Evolutionary conservation across 169 alveolate genomes (phyloP).

Genomic region (Theileria parva): DNA sequence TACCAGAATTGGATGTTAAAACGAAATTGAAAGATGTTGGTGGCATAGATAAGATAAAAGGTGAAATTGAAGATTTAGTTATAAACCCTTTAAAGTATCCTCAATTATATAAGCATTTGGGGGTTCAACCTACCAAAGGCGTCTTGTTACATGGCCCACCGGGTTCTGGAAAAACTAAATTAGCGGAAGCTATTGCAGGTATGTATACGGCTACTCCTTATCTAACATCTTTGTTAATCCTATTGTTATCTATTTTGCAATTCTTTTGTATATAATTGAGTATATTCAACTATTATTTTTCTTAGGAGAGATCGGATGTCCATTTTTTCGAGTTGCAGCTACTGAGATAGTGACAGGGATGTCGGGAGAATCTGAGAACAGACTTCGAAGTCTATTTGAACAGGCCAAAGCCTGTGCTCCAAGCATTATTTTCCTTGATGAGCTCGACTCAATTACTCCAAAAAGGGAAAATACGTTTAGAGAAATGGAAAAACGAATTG

Average conservation of each 20-base stretch:
- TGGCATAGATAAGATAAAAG: conserved; percentile 73
- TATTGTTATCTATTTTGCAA: too few species aligned
- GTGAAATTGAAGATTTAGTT: conserved; percentile 74
- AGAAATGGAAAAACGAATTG: conserved; percentile 93
- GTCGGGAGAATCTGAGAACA: conserved; percentile 93
- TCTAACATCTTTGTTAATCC: not conserved
- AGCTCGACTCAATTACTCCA: conserved; percentile 88
- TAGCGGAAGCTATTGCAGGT: conserved; percentile 95
- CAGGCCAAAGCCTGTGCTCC: conserved; percentile 86
- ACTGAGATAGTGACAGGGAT: conserved; percentile 85
- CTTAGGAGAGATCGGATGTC: conserved; percentile 74
- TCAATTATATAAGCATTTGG: conserved; percentile 84
- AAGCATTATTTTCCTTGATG: conserved; percentile 80
- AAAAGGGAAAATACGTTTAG: conserved; percentile 85
- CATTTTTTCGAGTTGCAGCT: conserved; percentile 73
- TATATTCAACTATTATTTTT: not conserved
- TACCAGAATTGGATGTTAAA: conserved; percentile 41
- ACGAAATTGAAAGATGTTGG: conserved; percentile 59
- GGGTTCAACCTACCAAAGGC: conserved; percentile 90
- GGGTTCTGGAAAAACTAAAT: conserved; percentile 95
- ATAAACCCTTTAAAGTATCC: conserved; percentile 78
- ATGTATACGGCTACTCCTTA: conserved; percentile 61
- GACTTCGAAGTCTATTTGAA: conserved; percentile 85
- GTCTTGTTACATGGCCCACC: conserved; percentile 95
- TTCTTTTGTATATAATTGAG: too few species aligned